Base-by-base conservation (phyloP, 2,329 filamentous ascomycete genomes). In the Dactylonectria estremocensis region DNA sequence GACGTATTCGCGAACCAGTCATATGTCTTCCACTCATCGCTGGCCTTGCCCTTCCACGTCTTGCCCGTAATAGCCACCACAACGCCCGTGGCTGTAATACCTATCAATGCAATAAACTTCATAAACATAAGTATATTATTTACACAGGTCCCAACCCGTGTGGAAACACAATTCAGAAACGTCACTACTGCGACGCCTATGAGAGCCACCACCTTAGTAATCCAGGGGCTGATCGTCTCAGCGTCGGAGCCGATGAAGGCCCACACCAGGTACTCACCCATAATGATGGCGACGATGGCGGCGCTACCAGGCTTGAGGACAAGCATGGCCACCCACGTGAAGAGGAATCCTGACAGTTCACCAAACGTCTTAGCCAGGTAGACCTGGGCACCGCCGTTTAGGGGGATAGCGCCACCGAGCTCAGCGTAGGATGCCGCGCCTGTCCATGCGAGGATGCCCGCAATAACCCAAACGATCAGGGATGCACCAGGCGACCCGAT, bases 321-420 rank as follows among this genome's bases (percentile, higher is more conserved):
- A 67, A 96, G 88, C 16, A 98, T 94, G 1, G 96, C 95, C 59
- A 94, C 95, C 96, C 96, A 99, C 2, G 95, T 97, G 81, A 98
- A 99, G 40, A 98, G 85, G 78, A 99, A 99, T 0, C 96, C 96
- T 1, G 91, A 90, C 76, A 97, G 85, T 82, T 99, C 96, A 60
- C 95, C 95, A 80, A 98, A 97, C 66, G 97, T 99, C 83, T 98
- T 98, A 72, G 94, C 92, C 49, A 99, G 85, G 79, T 99, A 99
- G 2, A 97, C 92, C 81, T 98, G 96, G 14, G 96, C 89, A 5
- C 96, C 96, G 64, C 96, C 96, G 79, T 98, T 99, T 24, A 99
- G 84, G 6, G 96, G 96, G 71, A 99, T 98, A 0, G 96, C 95
- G 46, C 96, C 95, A 67, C 96, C 96, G 5, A 99, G 87, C 83